These are phyloP conservation scores for Fomitopsis serialis DNA, from an alignment of 768 basidiomycete species.

Conservation along the genomic window DNA sequence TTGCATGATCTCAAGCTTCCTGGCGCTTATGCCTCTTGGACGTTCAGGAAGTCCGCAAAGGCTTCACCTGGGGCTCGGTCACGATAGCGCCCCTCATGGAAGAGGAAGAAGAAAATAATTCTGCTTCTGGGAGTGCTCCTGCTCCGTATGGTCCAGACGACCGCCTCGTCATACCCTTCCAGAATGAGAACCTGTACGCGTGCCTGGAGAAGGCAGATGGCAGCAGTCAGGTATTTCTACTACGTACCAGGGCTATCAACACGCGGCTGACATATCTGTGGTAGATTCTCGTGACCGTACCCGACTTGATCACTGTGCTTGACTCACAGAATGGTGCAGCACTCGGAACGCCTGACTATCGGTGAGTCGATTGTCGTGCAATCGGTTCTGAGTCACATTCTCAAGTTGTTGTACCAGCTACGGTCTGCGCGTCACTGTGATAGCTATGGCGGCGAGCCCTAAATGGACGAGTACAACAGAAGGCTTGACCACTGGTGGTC, in stretches of 20 bases:
- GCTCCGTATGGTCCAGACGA: constrained; percentile 14
- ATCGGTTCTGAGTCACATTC: neutral
- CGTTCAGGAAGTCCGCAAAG: constrained; percentile 24
- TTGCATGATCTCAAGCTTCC: neutral
- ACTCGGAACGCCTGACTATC: constrained; percentile 57
- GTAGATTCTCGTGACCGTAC: constrained; percentile 50
- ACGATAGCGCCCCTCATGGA: constrained; percentile 23
- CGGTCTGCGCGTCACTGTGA: constrained; percentile 51
- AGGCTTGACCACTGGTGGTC: constrained; percentile 47
- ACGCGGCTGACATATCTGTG: constrained; percentile 1
- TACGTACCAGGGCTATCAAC: neutral
- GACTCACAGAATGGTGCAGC: constrained; percentile 58
- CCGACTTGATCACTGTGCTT: constrained; percentile 59
- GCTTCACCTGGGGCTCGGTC: constrained; percentile 28
- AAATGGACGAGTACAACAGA: constrained; percentile 47
- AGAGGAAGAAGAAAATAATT: constrained; percentile 24
- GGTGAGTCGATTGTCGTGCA: constrained; percentile 1
- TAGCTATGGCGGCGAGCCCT: constrained; percentile 40
- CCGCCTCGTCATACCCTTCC: constrained; percentile 48
- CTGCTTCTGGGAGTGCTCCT: neutral
- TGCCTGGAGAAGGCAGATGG: constrained; percentile 27
- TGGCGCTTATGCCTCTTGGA: neutral
- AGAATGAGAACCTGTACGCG: constrained; percentile 56
- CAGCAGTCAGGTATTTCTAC: constrained; percentile 22
- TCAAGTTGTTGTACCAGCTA: constrained; percentile 25